phyloP scores from a whole-genome alignment of 768 basidiomycete genomes.

The Boletus rubropictus region DNA sequence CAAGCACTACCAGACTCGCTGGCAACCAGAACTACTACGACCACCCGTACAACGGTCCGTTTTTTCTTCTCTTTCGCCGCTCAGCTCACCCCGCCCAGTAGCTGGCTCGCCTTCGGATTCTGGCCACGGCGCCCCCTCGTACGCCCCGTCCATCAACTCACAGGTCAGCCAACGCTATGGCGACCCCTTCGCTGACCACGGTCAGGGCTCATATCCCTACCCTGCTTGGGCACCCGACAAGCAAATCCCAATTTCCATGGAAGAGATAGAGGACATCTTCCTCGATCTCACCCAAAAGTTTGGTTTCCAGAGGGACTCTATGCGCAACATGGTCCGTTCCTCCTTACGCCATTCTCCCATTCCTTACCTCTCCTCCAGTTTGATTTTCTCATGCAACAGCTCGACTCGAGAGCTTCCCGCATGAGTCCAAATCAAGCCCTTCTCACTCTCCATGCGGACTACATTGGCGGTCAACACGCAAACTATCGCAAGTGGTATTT shows the following conservation, averaged over 20 bases:
- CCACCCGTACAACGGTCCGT: conserved; percentile 21
- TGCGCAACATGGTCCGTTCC: conserved; percentile 81
- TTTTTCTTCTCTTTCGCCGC: not conserved
- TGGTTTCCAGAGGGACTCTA: conserved; percentile 93
- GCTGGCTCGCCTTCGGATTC: conserved; percentile 27
- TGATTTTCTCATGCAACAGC: conserved; percentile 96
- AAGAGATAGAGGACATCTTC: conserved; percentile 98
- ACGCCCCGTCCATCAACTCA: conserved; percentile 55
- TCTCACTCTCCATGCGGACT: conserved; percentile 95
- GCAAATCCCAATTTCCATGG: conserved; percentile 93
- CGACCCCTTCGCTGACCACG: conserved; percentile 56
- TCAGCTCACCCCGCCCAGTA: conserved; percentile 2
- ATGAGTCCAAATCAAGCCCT: conserved; percentile 97
- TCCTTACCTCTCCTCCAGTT: conserved; percentile 48
- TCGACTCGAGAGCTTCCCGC: conserved; percentile 96
- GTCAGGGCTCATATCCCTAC: conserved; percentile 62
- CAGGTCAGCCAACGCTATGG: conserved; percentile 54
- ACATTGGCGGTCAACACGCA: conserved; percentile 97
- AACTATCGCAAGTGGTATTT: conserved; percentile 99
- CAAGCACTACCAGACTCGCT: conserved; percentile 53
- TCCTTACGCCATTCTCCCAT: not conserved
- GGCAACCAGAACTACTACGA: conserved; percentile 36
- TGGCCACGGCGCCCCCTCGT: conserved; percentile 37
- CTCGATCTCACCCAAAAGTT: conserved; percentile 98
- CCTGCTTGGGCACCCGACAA: conserved; percentile 93